phyloP scores from a whole-genome alignment of 2,329 filamentous ascomycete species.

The Grosmannia clavigera region DNA sequence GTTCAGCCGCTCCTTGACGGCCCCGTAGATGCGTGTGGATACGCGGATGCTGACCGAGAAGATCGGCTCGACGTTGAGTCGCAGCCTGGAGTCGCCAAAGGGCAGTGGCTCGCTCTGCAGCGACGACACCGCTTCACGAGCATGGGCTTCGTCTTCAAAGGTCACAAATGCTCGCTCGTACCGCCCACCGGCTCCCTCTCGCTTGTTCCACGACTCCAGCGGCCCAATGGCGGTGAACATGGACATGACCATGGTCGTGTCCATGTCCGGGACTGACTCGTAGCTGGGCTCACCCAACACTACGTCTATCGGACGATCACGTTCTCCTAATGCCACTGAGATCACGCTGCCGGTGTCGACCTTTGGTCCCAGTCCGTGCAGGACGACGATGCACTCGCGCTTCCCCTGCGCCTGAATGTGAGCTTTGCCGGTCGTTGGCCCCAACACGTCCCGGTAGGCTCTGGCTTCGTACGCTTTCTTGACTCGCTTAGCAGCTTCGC shows the following conservation, averaged over 20 bases:
- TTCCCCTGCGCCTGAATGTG: neutral
- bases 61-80: conserved; percentile 24
- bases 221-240: neutral
- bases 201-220: neutral
- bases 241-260: neutral
- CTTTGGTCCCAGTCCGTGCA: neutral
- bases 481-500: neutral
- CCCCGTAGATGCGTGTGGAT: conserved; percentile 19
- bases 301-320: neutral
- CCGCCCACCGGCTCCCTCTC: conserved; percentile 7
- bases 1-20: conserved; percentile 8
- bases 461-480: neutral
- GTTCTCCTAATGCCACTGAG: neutral
- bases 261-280: neutral
- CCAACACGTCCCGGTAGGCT: neutral
- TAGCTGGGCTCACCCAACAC: neutral
- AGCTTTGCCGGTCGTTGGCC: neutral
- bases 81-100: conserved; percentile 16
- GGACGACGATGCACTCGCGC: neutral
- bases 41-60: conserved; percentile 26
- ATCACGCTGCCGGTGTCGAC: neutral
- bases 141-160: conserved; percentile 21
- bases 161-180: conserved; percentile 21
- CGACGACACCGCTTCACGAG: conserved; percentile 19
- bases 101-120: conserved; percentile 21